Conservation (phyloP, 2,329 filamentous ascomycete species). For the Fusarium buharicum region DNA sequence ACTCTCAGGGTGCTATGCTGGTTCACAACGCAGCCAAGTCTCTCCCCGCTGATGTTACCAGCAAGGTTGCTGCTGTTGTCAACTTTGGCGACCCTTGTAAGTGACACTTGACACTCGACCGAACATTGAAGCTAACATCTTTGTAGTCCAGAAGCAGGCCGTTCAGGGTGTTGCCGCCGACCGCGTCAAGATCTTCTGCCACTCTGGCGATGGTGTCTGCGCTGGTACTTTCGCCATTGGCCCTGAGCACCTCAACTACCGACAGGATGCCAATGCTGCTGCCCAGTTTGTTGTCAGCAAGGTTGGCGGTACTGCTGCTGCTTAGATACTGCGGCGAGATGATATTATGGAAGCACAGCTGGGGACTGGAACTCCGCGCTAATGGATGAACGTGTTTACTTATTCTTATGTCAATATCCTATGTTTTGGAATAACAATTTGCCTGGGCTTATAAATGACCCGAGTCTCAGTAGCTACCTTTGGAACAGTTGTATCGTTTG, state of each 20-base stretch:
- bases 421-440: background rate
- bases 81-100: constrained; percentile 48
- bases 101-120: constrained; percentile 11
- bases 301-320: constrained; percentile 6
- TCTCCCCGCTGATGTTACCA: constrained; percentile 50
- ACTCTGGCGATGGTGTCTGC: constrained; percentile 49
- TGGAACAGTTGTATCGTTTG: too few relatives aligned
- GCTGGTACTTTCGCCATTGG: constrained; percentile 44
- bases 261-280: constrained; percentile 45
- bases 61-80: constrained; percentile 46
- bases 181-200: constrained; percentile 48
- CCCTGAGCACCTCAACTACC: constrained; percentile 44
- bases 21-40: constrained; percentile 57
- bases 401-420: too few relatives aligned
- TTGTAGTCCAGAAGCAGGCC: constrained; percentile 36
- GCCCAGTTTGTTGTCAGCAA: constrained; percentile 45
- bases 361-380: background rate
- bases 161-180: constrained; percentile 36
- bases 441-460: too few relatives aligned
- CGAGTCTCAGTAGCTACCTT: too few relatives aligned
- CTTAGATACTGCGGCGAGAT: constrained; percentile 1
- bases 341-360: background rate
- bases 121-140: constrained; percentile 2
- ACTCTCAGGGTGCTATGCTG: constrained; percentile 55
- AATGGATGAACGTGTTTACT: background rate